Base-by-base conservation (phyloP, 2,329 filamentous ascomycete genomes). In the Calonectria henricotiae region DNA sequence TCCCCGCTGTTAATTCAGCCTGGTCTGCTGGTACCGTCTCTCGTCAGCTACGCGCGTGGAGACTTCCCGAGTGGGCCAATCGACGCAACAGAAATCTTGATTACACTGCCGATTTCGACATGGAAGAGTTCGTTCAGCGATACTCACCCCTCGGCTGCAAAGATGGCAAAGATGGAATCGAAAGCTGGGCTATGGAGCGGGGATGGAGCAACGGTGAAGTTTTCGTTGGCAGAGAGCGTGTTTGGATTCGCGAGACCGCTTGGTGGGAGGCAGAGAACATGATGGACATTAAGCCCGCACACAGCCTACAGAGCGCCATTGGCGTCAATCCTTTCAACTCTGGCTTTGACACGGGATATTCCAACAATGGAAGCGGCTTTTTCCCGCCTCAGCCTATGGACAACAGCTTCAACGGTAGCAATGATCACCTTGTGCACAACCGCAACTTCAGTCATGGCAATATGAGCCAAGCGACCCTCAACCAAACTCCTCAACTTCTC, bases 161-260 rank as follows among this genome's bases (percentile, higher is more conserved):
- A 76, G 94, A 97, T 73, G 96, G 96, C 67, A 91, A 91, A 72
- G 96, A 99, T 72, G 96, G 96, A 58, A 95, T 98, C 64, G 94
- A 98, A 79, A 97, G 89, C 77, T 99, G 96, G 94, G 88, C 97
- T 68, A 88, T 98, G 61, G 95, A 98, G 83, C 91, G 96, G 69
- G 96, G 96, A 1, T 99, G 96, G 96, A 98, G 94, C 84, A 99
- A 99, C 76, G 96, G 96, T 44, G 96, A 98, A 83, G 95, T 98
- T 2, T 91, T 98, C 5, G 87, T 98, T 37, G 96, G 96, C 66
- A 92, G 91, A 68, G 95, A 98, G 82, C 93, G 96, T 37, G 91
- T 99, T 47, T 99, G 96, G 96, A 95, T 98, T 86, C 90, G 96
- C 61, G 96, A 99, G 82, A 89, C 86, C 68, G 93, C 95, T 2